Evolutionary conservation across 2,329 filamentous ascomycete genomes (phyloP).

Genomic region (Diaporthe sp.): DNA sequence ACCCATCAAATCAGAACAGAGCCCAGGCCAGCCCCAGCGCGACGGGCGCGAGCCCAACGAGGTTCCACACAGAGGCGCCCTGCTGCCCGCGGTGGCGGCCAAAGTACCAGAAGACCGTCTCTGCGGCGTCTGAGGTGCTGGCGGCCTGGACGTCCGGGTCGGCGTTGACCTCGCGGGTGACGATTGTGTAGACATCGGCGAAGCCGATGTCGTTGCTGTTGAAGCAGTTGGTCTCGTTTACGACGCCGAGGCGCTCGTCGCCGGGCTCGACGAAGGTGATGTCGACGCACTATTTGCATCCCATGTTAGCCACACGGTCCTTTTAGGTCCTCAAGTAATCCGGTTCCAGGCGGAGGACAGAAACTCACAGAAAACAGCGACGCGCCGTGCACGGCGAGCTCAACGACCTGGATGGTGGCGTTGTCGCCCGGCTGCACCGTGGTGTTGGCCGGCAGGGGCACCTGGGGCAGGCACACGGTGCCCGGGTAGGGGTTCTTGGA

Average conservation of each 20-base stretch:
- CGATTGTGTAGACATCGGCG: conserved; percentile 80
- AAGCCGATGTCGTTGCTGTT: conserved; percentile 86
- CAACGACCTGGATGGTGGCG: conserved; percentile 90
- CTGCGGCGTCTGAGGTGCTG: conserved; percentile 46
- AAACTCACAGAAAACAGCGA: conserved; percentile 80
- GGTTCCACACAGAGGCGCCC: conserved; percentile 44
- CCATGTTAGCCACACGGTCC: conserved; percentile 18
- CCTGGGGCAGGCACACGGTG: conserved; percentile 89
- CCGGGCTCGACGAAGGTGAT: conserved; percentile 88
- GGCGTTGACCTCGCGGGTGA: conserved; percentile 57
- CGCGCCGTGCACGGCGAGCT: conserved; percentile 86
- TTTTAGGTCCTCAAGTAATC: neutral
- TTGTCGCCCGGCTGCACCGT: conserved; percentile 84
- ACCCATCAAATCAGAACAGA: neutral
- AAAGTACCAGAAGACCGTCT: conserved; percentile 45
- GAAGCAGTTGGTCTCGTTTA: conserved; percentile 88
- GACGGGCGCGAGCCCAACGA: conserved; percentile 58
- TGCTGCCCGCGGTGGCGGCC: conserved; percentile 40
- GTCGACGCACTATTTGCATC: conserved; percentile 80
- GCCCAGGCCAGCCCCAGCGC: conserved; percentile 54
- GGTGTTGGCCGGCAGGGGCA: conserved; percentile 81
- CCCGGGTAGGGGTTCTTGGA: conserved; percentile 88
- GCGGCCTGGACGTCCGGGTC: conserved; percentile 46
- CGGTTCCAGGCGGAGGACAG: neutral
- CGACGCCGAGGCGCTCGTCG: conserved; percentile 74